Conservation (phyloP, 2,329 filamentous ascomycete species). For the Pseudonectria buxi region DNA sequence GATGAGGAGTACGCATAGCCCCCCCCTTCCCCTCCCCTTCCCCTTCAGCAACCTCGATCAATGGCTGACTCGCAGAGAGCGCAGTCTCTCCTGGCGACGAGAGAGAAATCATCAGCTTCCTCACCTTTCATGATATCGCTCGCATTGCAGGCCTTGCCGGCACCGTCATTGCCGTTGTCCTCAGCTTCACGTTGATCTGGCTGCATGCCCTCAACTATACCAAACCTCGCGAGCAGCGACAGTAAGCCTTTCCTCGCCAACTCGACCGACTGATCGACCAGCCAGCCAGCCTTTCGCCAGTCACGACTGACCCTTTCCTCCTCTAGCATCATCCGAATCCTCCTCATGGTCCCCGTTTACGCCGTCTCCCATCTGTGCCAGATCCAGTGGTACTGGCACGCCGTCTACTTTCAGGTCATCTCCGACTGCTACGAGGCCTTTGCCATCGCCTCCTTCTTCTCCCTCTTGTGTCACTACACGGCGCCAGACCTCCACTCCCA, state of each 20-base stretch:
- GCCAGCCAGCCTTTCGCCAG: no score
- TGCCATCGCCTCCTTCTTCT: constrained; percentile 81
- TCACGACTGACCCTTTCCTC: no score
- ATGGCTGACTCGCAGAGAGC: background rate
- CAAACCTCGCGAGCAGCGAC: constrained; percentile 52
- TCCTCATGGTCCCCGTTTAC: constrained; percentile 84
- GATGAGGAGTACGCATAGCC: constrained; percentile 31
- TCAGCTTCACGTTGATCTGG: constrained; percentile 51
- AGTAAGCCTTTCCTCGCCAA: constrained; percentile 31
- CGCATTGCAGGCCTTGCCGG: constrained; percentile 43
- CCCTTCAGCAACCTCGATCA: no score
- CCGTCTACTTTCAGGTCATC: constrained; percentile 74
- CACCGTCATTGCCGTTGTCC: constrained; percentile 42
- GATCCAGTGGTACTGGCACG: constrained; percentile 67
- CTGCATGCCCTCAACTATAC: constrained; percentile 56
- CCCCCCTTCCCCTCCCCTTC: constrained; percentile 1
- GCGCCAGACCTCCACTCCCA: constrained; percentile 71
- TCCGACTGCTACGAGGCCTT: constrained; percentile 87
- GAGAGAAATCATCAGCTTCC: constrained; percentile 32
- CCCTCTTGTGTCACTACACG: constrained; percentile 73
- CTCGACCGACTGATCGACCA: background rate
- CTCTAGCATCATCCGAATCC: constrained; percentile 71
- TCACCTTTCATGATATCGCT: constrained; percentile 51
- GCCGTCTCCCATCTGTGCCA: constrained; percentile 66
- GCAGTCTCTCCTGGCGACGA: constrained; percentile 6